Base-by-base conservation (phyloP, 1,139 yeast species). In the Taphrina pruni region DNA sequence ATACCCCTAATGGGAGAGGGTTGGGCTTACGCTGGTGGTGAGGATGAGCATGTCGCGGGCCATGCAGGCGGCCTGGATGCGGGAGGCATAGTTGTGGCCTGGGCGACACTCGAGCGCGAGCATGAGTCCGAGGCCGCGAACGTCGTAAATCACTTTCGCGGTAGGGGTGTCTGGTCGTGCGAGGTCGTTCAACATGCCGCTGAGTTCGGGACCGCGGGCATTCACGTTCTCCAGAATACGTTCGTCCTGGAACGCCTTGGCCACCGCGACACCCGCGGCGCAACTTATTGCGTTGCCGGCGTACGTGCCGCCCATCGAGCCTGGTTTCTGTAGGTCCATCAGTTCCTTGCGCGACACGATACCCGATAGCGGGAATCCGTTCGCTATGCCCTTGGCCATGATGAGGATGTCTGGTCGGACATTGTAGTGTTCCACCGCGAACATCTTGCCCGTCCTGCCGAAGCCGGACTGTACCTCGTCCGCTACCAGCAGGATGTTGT, bases 381-480 rank as follows among this genome's bases (percentile, higher is more conserved):
- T 94, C 71, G 98, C 99, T 57, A 94, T 82, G 0, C 98, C 97
- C 79, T 94, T 94, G 65, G 99, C 99, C 84, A 88, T 86, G 39
- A 98, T 92, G 69, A 94, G 79, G 72, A 94, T 90, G 79, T 94
- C 99, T 3, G 99, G 99, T 76, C 90, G 96, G 0, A 94, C 96
- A 72, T 86, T 90, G 58, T 81, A 78, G 57, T 94, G 91, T 50
- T 88, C 82, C 77, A 94, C 98, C 0, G 97, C 97, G 98, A 99
- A 94, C 64, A 94, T 81, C 72, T 86, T 85, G 57, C 98, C 98
- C 0, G 97, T 83, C 78, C 99, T 87, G 26, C 97, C 97, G 74
- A 94, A 82, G 17, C 99, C 99, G 82, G 97, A 90, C 79, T 94
- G 99, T 74, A 94, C 94, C 80, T 94, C 99, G 80, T 94, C 99